Evolutionary conservation across 768 basidiomycete species (phyloP), one percentile per base, ranked within the genome.

Genomic region (Termitomyces sp.): DNA sequence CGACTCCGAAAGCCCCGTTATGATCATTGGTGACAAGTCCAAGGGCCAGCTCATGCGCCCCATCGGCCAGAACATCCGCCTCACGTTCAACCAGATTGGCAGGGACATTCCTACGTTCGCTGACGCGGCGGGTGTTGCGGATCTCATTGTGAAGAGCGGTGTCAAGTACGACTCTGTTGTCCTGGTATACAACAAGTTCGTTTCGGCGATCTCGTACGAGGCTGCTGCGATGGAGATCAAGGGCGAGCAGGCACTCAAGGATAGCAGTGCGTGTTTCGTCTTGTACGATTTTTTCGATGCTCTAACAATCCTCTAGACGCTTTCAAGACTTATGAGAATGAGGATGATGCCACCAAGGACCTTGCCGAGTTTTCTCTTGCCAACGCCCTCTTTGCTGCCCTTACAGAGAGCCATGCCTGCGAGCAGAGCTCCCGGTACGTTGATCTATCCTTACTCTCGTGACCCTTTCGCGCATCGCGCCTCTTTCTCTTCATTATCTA

Each of bases 51-150:
- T 99, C 48, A 70, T 78, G 13, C 88, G 95, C 58, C 68, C 76
- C 31, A 66, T 86, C 42, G 71, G 80, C 49, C 61, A 83, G 50
- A 88, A 91, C 75, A 70, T 96, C 58, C 76, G 79, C 50, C 75
- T 98, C 66, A 86, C 93, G 10, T 95, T 99, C 84, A 98, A 96
- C 81, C 93, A 96, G 75, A 94, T 99, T 62, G 97, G 97, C 59
- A 88, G 93, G 68, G 91, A 96, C 69, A 90, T 99, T 63, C 97
- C 97, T 16, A 95, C 96, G 1, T 99, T 99, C 68, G 88, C 91
- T 27, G 96, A 98, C 63, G 97, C 97, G 43, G 90, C 91, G 32
- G 85, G 88, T 58, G 90, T 99, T 53, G 91, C 97, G 36, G 96
- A 98, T 75, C 75, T 95, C 71, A 88, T 99, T 70, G 76, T 89